Base-by-base conservation (phyloP, 192 early-diverging fungal species). In the Rhizophagus sp. region DNA sequence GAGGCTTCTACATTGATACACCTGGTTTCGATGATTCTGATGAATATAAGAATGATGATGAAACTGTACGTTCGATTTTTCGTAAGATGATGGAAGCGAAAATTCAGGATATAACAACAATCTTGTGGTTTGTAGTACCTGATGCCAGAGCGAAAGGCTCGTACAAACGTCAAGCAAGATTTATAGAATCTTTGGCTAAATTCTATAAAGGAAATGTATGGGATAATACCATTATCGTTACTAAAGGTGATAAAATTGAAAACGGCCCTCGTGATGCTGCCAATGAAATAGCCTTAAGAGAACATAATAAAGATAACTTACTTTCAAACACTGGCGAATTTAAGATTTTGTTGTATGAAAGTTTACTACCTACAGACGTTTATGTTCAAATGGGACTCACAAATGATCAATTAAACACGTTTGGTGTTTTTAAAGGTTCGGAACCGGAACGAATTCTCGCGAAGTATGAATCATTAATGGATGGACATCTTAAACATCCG, bases 141-240 rank as follows among this genome's bases (percentile, higher is more conserved):
- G 52, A 50, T 6, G 19, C 22, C 22, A 49, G 71, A 73, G 71
- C 78, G 10, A 74, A n/a, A 62, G 24, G 10, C 33, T 73, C 70
- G 7, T 57, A 25, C 24, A 63, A 76, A 76, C 75, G 62, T 47
- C 61, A 76, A 39, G 75, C 75, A 65, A 76, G 15, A 41, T 62
- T 76, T 76, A 76, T 76, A 64, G 75, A 76, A 62, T 36, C 61
- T 27, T 57, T 79, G 25, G 39, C 78, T 15, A 19, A 57, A 36
- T 9, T 72, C n/a, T 57, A 74, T 24, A 47, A 9, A 22, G 78
- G 78, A n/a, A 79, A 76, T 61, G 78, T 75, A 19, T 79, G 78
- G 78, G 69, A 79, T n/a, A 79, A 79, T 79, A 73, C 57, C 27
- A 79, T 79, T 13, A 73, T 79, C 13, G 78, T 79, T 17, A 73